phyloP scores from a whole-genome alignment of 1,139 yeast genomes.

The Sugiyamaella xylanicola region DNA sequence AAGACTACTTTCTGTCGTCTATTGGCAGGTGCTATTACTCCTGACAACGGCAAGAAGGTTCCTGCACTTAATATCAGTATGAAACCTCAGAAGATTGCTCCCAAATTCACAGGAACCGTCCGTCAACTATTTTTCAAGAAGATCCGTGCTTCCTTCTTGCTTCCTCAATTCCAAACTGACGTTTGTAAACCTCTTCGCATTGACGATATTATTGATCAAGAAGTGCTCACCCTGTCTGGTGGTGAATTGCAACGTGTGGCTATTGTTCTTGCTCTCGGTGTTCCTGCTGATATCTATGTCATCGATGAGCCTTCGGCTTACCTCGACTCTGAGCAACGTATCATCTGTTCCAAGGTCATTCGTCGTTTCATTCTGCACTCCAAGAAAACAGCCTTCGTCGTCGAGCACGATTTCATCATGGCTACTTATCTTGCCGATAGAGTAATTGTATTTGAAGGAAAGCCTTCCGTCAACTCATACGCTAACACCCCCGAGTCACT shows the following conservation, averaged over 20 bases:
- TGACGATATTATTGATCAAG: slow-evolving; percentile 94
- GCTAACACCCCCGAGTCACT: slow-evolving; percentile 91
- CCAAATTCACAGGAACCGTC: slow-evolving; percentile 97
- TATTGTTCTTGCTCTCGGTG: slow-evolving; percentile 89
- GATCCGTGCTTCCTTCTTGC: slow-evolving; percentile 89
- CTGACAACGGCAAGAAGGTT: slow-evolving; percentile 75
- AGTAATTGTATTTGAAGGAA: slow-evolving; percentile 96
- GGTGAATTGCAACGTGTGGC: slow-evolving; percentile 99
- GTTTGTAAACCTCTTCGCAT: slow-evolving; percentile 93
- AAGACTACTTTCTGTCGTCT: slow-evolving; percentile 95
- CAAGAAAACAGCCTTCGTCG: slow-evolving; percentile 96
- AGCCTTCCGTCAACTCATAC: slow-evolving; percentile 77
- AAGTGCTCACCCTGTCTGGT: slow-evolving; percentile 96
- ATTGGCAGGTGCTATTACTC: slow-evolving; percentile 87
- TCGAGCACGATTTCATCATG: slow-evolving; percentile 99
- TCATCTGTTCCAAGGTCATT: slow-evolving; percentile 95
- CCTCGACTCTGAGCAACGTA: slow-evolving; percentile 99
- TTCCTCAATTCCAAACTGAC: slow-evolving; percentile 97
- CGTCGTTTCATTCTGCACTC: slow-evolving; percentile 95
- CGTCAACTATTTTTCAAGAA: slow-evolving; percentile 96
- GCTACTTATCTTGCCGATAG: slow-evolving; percentile 98
- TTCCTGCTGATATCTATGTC: slow-evolving; percentile 91
- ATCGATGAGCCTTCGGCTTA: slow-evolving; percentile 99
- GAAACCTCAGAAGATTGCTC: slow-evolving; percentile 99
- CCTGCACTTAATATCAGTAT: slow-evolving; percentile 91